These are phyloP conservation scores for Strigomonas culicis DNA, from an alignment of 208 protist species.

Conservation along the genomic window DNA sequence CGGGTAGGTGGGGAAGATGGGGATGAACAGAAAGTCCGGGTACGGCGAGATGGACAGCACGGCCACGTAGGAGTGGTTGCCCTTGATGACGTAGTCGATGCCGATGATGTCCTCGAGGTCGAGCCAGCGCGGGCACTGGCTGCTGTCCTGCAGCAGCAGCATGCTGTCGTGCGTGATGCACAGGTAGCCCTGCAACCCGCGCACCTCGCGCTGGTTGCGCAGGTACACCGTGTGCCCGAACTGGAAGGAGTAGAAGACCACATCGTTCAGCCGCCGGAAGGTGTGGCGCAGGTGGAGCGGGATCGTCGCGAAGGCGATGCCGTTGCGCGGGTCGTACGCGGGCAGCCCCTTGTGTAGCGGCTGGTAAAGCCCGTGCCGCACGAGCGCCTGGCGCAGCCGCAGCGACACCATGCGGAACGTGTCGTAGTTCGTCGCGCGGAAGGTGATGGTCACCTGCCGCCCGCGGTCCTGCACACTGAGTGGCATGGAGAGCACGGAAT, in stretches of 20 bases:
- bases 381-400: constrained; percentile 34
- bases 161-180: constrained; percentile 43
- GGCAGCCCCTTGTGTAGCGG: constrained; percentile 47
- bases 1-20: constrained; percentile 38
- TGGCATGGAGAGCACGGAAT: no score
- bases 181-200: constrained; percentile 30
- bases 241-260: constrained; percentile 49
- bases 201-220: constrained; percentile 40
- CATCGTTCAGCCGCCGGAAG: constrained; percentile 35
- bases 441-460: constrained; percentile 12
- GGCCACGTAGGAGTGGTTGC: constrained; percentile 34
- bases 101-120: constrained; percentile 34
- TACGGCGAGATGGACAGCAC: constrained; percentile 28
- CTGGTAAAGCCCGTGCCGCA: constrained; percentile 31
- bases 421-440: constrained; percentile 38
- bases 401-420: constrained; percentile 36
- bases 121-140: constrained; percentile 42
- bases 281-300: constrained; percentile 51
- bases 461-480: not conserved
- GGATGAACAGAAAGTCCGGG: constrained; percentile 42
- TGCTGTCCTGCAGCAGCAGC: constrained; percentile 36
- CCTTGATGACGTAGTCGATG: constrained; percentile 37
- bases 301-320: constrained; percentile 41
- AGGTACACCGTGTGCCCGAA: constrained; percentile 41
- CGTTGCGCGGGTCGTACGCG: constrained; percentile 56